A percentile compares a stretch with the other conserved stretches of the same genome.
phyloP scores from a whole-genome alignment of 2,329 filamentous ascomycete species.

The Fusarium liriodendri region DNA sequence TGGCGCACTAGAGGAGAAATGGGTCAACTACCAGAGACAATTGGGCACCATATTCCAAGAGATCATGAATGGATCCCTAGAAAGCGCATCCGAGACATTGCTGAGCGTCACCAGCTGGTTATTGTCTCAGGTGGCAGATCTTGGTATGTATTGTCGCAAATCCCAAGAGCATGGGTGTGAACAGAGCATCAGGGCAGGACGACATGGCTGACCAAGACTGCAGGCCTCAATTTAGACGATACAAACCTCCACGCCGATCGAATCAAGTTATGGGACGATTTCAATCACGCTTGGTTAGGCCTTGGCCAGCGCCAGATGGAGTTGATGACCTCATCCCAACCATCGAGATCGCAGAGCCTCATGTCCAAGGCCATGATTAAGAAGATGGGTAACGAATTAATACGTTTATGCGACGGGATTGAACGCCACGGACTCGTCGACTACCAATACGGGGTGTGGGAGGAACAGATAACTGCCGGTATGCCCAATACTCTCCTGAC shows the following conservation, averaged over 20 bases:
- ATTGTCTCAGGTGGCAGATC: slow-evolving; percentile 63
- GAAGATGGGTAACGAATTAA: slow-evolving; percentile 83
- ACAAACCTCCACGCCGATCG: slow-evolving; percentile 79
- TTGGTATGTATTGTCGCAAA: slow-evolving; percentile 57
- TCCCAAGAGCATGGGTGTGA: not conserved
- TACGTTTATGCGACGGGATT: slow-evolving; percentile 85
- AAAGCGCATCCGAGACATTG: slow-evolving; percentile 63
- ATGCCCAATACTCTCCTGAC: slow-evolving; percentile 53
- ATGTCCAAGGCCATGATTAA: slow-evolving; percentile 77
- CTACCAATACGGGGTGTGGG: slow-evolving; percentile 96
- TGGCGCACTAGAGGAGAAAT: slow-evolving; percentile 74
- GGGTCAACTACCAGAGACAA: slow-evolving; percentile 72
- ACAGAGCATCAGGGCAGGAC: not conserved
- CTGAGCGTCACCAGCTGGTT: slow-evolving; percentile 67
- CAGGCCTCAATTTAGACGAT: slow-evolving; percentile 88
- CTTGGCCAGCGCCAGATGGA: slow-evolving; percentile 88
- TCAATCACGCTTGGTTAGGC: slow-evolving; percentile 92
- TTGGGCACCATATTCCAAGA: slow-evolving; percentile 77
- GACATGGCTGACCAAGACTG: slow-evolving; percentile 30
- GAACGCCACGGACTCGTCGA: slow-evolving; percentile 95
- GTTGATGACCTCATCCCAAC: slow-evolving; percentile 69
- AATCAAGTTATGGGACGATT: slow-evolving; percentile 90
- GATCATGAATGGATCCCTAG: slow-evolving; percentile 66
- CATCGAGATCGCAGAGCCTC: slow-evolving; percentile 69
- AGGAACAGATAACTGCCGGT: slow-evolving; percentile 90